A percentile compares a stretch with the other conserved stretches of the same genome.
These are phyloP conservation scores for Malania oleifera DNA, from an alignment of 164 flowering plant genomes.

Conservation along the genomic window DNA sequence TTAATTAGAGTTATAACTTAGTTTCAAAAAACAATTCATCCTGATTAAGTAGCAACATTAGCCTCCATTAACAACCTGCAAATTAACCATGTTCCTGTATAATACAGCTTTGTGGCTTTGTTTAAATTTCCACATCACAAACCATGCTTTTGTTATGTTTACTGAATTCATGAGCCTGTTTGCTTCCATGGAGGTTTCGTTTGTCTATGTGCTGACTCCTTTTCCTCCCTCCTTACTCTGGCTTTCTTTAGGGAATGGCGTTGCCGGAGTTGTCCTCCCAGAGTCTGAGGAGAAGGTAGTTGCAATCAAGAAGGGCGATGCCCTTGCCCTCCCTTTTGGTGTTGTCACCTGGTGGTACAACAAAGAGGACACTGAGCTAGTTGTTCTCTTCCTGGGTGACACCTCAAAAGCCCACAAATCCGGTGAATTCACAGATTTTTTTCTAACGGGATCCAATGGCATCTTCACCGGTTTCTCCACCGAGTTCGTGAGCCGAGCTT, in stretches of 20 bases:
- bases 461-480: conserved; percentile 74
- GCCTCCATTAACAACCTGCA: too few species aligned
- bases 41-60: too few species aligned
- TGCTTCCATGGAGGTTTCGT: too few species aligned
- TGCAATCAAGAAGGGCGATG: conserved; percentile 73
- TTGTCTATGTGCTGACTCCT: too few species aligned
- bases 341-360: conserved; percentile 86
- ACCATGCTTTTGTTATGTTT: not conserved
- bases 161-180: too few species aligned
- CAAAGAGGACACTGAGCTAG: conserved; percentile 63
- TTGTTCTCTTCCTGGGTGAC: conserved; percentile 70
- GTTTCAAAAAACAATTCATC: too few species aligned
- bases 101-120: too few species aligned
- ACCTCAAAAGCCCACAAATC: conserved; percentile 64
- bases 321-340: conserved; percentile 79
- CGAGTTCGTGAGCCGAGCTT: conserved; percentile 71
- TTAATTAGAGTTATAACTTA: too few species aligned
- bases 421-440: conserved; percentile 73
- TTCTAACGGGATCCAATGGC: conserved; percentile 58
- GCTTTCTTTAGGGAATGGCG: conserved; percentile 48
- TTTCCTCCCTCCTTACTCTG: not conserved
- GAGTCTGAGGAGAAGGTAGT: conserved; percentile 71
- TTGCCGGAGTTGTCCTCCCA: conserved; percentile 67
- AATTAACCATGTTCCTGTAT: too few species aligned
- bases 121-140: not conserved